A percentile compares a stretch with the other conserved stretches of the same genome.
Conservation (phyloP, 352 stramenopile species). For the Globisporangium rhizosaccharum region DNA sequence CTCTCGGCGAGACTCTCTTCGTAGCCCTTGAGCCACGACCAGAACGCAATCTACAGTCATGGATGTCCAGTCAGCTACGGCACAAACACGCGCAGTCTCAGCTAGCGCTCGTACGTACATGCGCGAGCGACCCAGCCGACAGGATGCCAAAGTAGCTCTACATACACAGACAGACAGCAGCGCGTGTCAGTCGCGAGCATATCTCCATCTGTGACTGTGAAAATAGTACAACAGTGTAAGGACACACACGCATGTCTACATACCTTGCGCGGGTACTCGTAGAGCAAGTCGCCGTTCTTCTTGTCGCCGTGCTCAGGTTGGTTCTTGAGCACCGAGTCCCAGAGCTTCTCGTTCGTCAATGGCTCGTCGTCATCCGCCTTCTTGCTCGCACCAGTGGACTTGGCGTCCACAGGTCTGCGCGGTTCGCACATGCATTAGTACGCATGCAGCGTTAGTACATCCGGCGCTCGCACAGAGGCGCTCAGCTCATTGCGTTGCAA, state of each 20-base stretch:
- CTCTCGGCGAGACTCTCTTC: conserved; percentile 79
- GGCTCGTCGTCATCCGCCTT: conserved; percentile 29
- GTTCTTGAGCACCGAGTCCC: conserved; percentile 58
- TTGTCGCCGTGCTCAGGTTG: conserved; percentile 43
- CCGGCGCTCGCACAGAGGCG: neutral
- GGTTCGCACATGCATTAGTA: neutral
- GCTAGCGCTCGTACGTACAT: conserved; percentile 31
- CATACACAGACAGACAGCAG: neutral
- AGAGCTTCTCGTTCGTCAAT: conserved; percentile 67
- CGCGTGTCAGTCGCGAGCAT: too few relatives aligned
- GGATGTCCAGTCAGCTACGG: neutral
- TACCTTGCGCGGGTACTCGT: conserved; percentile 83
- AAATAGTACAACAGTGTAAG: neutral
- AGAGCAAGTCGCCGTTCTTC: conserved; percentile 68
- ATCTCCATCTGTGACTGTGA: neutral
- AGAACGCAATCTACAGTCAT: conserved; percentile 71
- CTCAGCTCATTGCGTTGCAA: neutral
- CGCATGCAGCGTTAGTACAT: neutral
- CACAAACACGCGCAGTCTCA: neutral
- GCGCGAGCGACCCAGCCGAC: conserved; percentile 68
- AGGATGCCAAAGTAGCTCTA: conserved; percentile 81
- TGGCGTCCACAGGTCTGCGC: conserved; percentile 1
- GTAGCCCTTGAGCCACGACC: conserved; percentile 87
- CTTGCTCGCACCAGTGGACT: conserved; percentile 13
- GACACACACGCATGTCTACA: neutral